Conservation (phyloP, 139 green algal genomes). For the Haematococcus sp. region DNA sequence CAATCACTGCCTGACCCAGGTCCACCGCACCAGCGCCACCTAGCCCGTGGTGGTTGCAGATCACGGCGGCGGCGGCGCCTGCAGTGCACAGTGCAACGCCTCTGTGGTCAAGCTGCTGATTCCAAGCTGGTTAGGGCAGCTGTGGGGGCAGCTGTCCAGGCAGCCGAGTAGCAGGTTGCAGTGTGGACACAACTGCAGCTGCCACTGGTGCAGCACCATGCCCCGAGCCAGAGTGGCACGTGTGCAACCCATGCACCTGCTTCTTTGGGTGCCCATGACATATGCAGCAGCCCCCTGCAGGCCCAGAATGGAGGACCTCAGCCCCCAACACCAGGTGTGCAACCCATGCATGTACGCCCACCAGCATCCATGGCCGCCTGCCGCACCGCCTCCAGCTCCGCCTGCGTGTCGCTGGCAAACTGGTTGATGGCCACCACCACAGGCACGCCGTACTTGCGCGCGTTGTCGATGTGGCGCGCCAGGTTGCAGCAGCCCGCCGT, state of each 20-base stretch:
- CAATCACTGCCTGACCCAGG: slow-evolving; percentile 81
- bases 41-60: slow-evolving; percentile 86
- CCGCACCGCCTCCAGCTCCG: slow-evolving; percentile 71
- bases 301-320: too few species aligned
- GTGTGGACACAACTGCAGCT: slow-evolving; percentile 11
- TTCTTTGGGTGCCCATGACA: too few species aligned
- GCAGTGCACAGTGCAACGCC: slow-evolving; percentile 26
- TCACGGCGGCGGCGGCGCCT: slow-evolving; percentile 80
- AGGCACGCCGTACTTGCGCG: slow-evolving; percentile 79
- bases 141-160: too few species aligned
- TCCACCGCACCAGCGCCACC: slow-evolving; percentile 86
- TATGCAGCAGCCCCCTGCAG: too few species aligned
- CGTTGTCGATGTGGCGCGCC: slow-evolving; percentile 88
- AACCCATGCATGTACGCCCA: too few species aligned
- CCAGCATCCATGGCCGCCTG: slow-evolving; percentile 35
- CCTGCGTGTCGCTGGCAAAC: slow-evolving; percentile 85
- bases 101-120: too few species aligned
- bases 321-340: too few species aligned
- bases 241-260: too few species aligned
- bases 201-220: background rate
- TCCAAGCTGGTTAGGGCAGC: too few species aligned
- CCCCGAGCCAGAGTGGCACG: too few species aligned
- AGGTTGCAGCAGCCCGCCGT: slow-evolving; percentile 77
- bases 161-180: background rate
- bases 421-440: slow-evolving; percentile 95